Conservation (phyloP, 2,329 filamentous ascomycete species). For the Metarhizium guizhouense region DNA sequence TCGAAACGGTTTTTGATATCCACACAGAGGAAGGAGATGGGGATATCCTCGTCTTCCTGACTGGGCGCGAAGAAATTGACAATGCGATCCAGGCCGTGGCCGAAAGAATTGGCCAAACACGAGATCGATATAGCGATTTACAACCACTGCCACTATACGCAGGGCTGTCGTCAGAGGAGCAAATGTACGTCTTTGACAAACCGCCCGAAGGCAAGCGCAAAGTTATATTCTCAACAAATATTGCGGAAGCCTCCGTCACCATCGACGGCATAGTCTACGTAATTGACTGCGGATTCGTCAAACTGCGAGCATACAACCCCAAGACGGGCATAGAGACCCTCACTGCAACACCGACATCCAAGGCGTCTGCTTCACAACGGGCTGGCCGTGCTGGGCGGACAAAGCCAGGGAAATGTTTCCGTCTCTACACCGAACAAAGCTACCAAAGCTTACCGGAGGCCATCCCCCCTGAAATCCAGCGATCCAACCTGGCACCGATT, state of each 20-base stretch:
- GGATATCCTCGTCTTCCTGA: constrained; percentile 85
- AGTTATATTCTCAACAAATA: constrained; percentile 89
- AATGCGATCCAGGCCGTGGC: constrained; percentile 68
- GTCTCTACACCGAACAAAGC: constrained; percentile 74
- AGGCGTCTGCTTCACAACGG: constrained; percentile 86
- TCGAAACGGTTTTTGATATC: constrained; percentile 80
- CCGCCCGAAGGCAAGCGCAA: constrained; percentile 76
- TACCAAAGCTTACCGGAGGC: constrained; percentile 58
- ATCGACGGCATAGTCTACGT: constrained; percentile 90
- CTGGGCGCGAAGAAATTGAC: constrained; percentile 89
- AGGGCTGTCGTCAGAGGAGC: constrained; percentile 79
- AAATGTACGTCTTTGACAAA: constrained; percentile 90
- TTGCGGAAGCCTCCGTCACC: constrained; percentile 91
- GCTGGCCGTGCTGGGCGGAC: constrained; percentile 86
- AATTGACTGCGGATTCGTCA: constrained; percentile 84
- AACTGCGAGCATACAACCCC: constrained; percentile 79
- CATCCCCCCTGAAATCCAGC: constrained; percentile 83
- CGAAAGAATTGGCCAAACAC: constrained; percentile 58
- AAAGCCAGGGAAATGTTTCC: constrained; percentile 85
- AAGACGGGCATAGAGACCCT: constrained; percentile 79
- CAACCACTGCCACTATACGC: constrained; percentile 69
- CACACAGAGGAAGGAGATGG: constrained; percentile 72
- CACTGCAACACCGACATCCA: constrained; percentile 72
- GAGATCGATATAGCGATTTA: constrained; percentile 17
- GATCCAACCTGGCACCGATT: constrained; percentile 80